Evolutionary conservation across 176 grass and related monocot species (phyloP), one percentile per base, ranked within the genome.

Genomic region (Echinochloa phyllopogon): DNA sequence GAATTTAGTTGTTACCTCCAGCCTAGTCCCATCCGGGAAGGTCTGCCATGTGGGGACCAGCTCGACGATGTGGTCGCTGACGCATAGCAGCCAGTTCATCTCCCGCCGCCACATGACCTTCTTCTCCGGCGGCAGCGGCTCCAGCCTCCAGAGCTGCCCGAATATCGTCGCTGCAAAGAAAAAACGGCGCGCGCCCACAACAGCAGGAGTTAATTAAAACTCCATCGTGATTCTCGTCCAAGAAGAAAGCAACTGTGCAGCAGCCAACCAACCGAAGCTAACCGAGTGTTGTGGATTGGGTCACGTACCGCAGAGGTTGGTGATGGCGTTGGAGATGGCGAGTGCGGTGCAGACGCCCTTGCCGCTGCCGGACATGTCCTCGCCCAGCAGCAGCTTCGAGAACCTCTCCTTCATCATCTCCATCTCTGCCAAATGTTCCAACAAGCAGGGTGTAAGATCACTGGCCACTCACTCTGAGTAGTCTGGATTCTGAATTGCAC

Each of bases 401-500:
- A 99, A 96, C 69, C 90, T 75, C 89, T 99, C 96, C 86, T 96
- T 99, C 96, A 96, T 99, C 91, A 96, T 91, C 88, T 92, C 96
- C 70, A 86, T 80, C 70, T 99, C 96, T 99, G 66, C 33, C 50
- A 0, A 33, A 33, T 33, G 29, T 33, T 33, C 29, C 29, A 33
- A 2, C 29, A 33, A 33, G n/a, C n/a, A 33, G 29, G 29, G 29
- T 33, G 29, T 33, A 1, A 33, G 29, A 33, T 33, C n/a, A n/a
- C n/a, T 33, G 29, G 29, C 29, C 29, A 2, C 1, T 2, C 29
- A 33, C 1, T 33, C 29, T 33, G 29, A 33, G 29, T 33, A 33
- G 29, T 33, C 29, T 33, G 29, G 29, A 33, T 33, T 33, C 29
- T 33, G 29, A 33, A 33, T 33, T 33, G 29, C 29, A 33, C 29